Evolutionary conservation across 345 rosid species (phyloP).

Genomic region (Erodium maritimum): DNA sequence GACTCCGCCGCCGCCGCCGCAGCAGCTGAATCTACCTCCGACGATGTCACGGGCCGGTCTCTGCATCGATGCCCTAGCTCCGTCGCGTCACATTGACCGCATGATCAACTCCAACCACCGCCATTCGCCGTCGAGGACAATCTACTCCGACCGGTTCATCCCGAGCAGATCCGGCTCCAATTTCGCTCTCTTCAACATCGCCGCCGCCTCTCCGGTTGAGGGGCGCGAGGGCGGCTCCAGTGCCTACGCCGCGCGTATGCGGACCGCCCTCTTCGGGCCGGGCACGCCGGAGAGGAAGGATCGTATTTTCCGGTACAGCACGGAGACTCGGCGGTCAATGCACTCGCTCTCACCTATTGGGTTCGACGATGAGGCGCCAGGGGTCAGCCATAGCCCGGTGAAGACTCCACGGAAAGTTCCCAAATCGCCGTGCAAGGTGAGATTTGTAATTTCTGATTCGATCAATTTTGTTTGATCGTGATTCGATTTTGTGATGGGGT

Average conservation of each 20-base stretch:
- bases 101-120: conserved; percentile 55
- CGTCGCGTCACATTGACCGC: conserved; percentile 48
- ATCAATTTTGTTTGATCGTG: neutral
- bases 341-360: conserved; percentile 59
- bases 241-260: conserved; percentile 53
- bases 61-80: conserved; percentile 23
- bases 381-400: conserved; percentile 50
- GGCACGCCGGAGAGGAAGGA: conserved; percentile 67
- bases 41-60: conserved; percentile 36
- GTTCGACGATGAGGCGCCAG: conserved; percentile 46
- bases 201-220: conserved; percentile 39
- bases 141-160: conserved; percentile 87
- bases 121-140: conserved; percentile 64
- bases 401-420: conserved; percentile 82
- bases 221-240: conserved; percentile 57
- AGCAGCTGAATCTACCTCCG: conserved; percentile 43
- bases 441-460: neutral
- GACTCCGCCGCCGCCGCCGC: conserved; percentile 40
- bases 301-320: conserved; percentile 67
- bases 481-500: neutral
- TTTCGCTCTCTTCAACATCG: conserved; percentile 80
- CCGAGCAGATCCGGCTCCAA: conserved; percentile 91
- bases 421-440: conserved; percentile 81
- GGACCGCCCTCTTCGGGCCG: conserved; percentile 69
- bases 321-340: conserved; percentile 64